Conservation (phyloP, 371 early-diverging fungal genomes). For the Dentiscutata heterogama region DNA sequence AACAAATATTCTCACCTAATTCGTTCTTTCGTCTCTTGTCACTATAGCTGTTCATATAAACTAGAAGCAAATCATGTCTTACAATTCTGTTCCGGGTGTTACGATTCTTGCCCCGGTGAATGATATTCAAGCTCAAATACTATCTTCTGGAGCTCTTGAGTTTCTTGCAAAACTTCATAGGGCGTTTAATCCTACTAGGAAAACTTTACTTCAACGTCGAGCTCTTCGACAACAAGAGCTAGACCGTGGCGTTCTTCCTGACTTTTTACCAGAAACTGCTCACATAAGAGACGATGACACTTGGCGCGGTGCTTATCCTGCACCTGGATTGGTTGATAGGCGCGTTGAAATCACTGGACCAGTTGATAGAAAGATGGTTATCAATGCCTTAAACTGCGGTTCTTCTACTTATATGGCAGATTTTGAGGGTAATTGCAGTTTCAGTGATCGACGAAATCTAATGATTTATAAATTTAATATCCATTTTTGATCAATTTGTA, state of each 20-base stretch:
- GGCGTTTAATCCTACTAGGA: slow-evolving; percentile 87
- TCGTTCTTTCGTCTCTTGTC: too few species aligned
- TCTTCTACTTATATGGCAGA: slow-evolving; percentile 97
- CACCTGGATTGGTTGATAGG: slow-evolving; percentile 92
- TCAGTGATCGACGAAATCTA: not conserved
- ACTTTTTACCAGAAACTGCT: slow-evolving; percentile 93
- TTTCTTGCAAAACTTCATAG: slow-evolving; percentile 91
- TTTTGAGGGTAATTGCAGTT: slow-evolving; percentile 80
- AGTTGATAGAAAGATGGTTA: slow-evolving; percentile 98
- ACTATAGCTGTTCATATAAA: too few species aligned
- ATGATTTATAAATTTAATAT: slow-evolving; percentile 5
- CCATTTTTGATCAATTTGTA: not conserved
- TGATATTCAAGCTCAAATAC: slow-evolving; percentile 72
- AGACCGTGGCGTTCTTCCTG: slow-evolving; percentile 84
- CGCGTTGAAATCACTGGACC: slow-evolving; percentile 98
- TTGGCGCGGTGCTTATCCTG: slow-evolving; percentile 92
- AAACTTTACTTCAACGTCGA: slow-evolving; percentile 79
- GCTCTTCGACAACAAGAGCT: slow-evolving; percentile 80
- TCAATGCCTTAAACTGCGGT: slow-evolving; percentile 95
- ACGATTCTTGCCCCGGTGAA: slow-evolving; percentile 72
- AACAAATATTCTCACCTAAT: too few species aligned
- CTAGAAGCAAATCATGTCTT: not conserved
- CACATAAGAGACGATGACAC: slow-evolving; percentile 87
- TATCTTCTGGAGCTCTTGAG: slow-evolving; percentile 80
- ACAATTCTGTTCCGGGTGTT: slow-evolving; percentile 67